Evolutionary conservation across 768 basidiomycete species (phyloP).

Genomic region (Imleria badia): DNA sequence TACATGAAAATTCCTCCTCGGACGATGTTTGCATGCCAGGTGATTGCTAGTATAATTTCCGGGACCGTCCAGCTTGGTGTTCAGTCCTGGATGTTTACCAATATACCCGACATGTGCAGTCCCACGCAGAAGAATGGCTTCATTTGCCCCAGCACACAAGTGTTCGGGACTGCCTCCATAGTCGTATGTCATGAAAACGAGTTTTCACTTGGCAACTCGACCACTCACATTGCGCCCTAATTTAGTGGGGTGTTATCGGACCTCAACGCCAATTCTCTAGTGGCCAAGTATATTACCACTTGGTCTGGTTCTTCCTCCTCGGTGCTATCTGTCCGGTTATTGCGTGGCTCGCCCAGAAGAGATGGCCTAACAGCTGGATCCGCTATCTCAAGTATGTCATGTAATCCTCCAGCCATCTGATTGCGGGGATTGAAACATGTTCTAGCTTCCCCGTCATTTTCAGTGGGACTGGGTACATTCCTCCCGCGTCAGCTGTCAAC

Average conservation of each 20-base stretch:
- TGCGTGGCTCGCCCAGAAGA: conserved; percentile 52
- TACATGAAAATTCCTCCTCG: conserved; percentile 69
- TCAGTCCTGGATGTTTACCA: conserved; percentile 56
- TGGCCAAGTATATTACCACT: conserved; percentile 61
- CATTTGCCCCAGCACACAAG: conserved; percentile 35
- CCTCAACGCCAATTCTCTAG: conserved; percentile 71
- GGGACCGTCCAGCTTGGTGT: conserved; percentile 68
- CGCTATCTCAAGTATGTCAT: conserved; percentile 62
- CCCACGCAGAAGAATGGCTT: conserved; percentile 22
- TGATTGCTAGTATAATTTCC: conserved; percentile 58
- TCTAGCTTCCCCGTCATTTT: conserved; percentile 51
- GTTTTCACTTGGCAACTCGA: not conserved
- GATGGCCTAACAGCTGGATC: conserved; percentile 63
- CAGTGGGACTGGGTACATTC: conserved; percentile 58
- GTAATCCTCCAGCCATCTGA: not conserved
- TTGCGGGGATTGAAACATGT: not conserved
- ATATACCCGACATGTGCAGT: conserved; percentile 38
- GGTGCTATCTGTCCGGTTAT: conserved; percentile 63
- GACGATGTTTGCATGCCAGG: conserved; percentile 68
- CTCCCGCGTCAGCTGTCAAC: conserved; percentile 64
- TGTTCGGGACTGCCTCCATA: conserved; percentile 53
- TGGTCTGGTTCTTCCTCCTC: conserved; percentile 78
- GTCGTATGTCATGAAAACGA: conserved; percentile 40
- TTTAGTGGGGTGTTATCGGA: conserved; percentile 74
- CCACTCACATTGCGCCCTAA: not conserved